Evolutionary conservation across 2,329 filamentous ascomycete genomes (phyloP).

Genomic region (Verticillium tricorpus): DNA sequence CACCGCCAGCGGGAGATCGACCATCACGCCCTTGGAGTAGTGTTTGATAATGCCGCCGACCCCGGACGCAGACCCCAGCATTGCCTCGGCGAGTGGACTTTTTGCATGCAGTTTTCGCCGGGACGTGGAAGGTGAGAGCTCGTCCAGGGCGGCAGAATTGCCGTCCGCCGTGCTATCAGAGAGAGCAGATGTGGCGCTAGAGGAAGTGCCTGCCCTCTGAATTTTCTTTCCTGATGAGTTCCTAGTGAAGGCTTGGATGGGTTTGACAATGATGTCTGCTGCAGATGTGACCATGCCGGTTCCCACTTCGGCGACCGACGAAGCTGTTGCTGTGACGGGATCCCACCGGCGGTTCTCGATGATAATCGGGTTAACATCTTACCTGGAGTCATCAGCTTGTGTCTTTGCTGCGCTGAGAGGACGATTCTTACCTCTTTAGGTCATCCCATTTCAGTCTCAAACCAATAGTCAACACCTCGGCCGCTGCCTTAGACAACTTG

Average conservation of each 20-base stretch:
- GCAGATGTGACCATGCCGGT: conserved; percentile 10
- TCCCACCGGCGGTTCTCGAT: conserved; percentile 24
- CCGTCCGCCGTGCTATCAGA: neutral
- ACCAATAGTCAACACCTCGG: neutral
- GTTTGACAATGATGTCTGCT: conserved; percentile 10
- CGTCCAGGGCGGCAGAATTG: neutral
- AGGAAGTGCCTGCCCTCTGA: neutral
- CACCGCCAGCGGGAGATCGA: conserved; percentile 42
- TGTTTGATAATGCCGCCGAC: conserved; percentile 21
- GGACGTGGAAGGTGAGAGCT: neutral
- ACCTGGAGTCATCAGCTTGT: neutral
- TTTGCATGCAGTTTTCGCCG: neutral
- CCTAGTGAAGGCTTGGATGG: conserved; percentile 3
- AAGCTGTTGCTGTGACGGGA: conserved; percentile 18
- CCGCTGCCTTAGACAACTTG: conserved; percentile 6
- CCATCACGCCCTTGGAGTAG: conserved; percentile 27
- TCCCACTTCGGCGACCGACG: conserved; percentile 6
- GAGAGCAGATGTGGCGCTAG: neutral
- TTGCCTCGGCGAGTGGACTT: neutral
- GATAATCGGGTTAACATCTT: conserved; percentile 18
- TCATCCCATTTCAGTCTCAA: neutral
- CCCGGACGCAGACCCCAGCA: conserved; percentile 8
- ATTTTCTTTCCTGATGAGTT: neutral
- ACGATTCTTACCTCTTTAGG: neutral
- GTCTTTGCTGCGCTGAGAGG: neutral